Conservation (phyloP, 306 rosid species). For the Sechiopsis laciniata region DNA sequence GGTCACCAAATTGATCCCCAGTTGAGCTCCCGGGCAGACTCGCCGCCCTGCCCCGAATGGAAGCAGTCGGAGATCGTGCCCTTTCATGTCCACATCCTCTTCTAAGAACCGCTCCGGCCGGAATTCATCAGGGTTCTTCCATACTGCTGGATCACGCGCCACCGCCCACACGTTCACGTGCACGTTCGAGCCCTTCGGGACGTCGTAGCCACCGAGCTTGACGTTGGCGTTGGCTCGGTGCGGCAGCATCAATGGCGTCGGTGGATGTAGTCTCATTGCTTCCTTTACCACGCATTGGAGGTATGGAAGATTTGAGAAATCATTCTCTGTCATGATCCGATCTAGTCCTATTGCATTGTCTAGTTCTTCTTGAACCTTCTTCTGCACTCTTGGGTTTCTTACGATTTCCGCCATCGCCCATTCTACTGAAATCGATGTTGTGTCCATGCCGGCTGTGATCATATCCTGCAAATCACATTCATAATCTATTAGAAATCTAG, state of each 20-base stretch:
- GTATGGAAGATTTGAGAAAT: conserved; percentile 63
- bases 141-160: conserved; percentile 59
- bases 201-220: conserved; percentile 74
- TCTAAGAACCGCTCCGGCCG: conserved; percentile 79
- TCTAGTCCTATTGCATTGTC: conserved; percentile 62
- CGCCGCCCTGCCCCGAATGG: conserved; percentile 87
- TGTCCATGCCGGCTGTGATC: conserved; percentile 90
- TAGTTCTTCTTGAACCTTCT: conserved; percentile 74
- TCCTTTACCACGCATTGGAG: conserved; percentile 76
- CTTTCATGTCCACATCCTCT: conserved; percentile 94
- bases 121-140: conserved; percentile 61
- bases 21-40: conserved; percentile 82
- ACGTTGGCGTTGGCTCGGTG: conserved; percentile 66
- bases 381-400: conserved; percentile 68
- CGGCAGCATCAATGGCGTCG: conserved; percentile 91
- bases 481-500: neutral
- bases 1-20: conserved; percentile 65
- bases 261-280: conserved; percentile 74
- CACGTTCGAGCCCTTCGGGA: conserved; percentile 76
- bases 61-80: conserved; percentile 63
- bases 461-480: conserved; percentile 46
- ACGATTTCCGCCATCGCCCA: conserved; percentile 91
- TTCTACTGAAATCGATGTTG: conserved; percentile 62
- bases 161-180: conserved; percentile 88
- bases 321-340: conserved; percentile 52